Conservation (phyloP, 495 filamentous ascomycete species). For the Aspergillus sclerotiicarbonarius region DNA sequence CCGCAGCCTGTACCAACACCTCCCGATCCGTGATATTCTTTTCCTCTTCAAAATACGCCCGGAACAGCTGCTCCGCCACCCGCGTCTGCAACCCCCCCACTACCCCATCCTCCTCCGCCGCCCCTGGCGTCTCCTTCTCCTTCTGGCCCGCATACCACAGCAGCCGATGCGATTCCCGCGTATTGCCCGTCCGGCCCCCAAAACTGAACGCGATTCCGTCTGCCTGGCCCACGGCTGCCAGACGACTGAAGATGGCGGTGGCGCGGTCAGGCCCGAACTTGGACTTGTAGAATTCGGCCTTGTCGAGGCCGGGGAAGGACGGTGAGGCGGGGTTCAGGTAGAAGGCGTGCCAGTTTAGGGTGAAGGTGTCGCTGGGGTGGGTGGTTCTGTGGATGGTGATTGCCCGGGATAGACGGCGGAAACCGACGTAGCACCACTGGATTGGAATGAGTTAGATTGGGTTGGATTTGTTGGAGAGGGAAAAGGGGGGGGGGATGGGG, state of each 20-base stretch:
- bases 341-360: constrained; percentile 71
- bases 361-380: constrained; percentile 67
- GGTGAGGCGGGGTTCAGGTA: constrained; percentile 72
- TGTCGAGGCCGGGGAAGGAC: constrained; percentile 52
- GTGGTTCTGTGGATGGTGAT: constrained; percentile 61
- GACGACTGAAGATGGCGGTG: constrained; percentile 53
- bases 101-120: constrained; percentile 16
- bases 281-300: constrained; percentile 48
- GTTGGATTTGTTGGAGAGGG: constrained; percentile 1
- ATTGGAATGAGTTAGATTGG: constrained; percentile 17
- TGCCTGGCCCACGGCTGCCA: constrained; percentile 55
- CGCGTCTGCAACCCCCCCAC: constrained; percentile 53
- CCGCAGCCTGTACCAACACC: constrained; percentile 58
- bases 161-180: constrained; percentile 72
- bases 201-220: constrained; percentile 73
- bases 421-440: constrained; percentile 78
- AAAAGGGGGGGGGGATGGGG: not conserved
- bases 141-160: constrained; percentile 66
- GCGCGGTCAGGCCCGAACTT: constrained; percentile 62
- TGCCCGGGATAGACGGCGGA: constrained; percentile 66
- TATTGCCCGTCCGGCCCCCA: constrained; percentile 73
- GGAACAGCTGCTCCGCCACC: constrained; percentile 68
- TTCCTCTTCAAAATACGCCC: constrained; percentile 72
- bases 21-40: constrained; percentile 69
- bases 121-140: constrained; percentile 35